Evolutionary conservation across 208 protist genomes (phyloP).

Genomic region (Trypanosoma cruzi): DNA sequence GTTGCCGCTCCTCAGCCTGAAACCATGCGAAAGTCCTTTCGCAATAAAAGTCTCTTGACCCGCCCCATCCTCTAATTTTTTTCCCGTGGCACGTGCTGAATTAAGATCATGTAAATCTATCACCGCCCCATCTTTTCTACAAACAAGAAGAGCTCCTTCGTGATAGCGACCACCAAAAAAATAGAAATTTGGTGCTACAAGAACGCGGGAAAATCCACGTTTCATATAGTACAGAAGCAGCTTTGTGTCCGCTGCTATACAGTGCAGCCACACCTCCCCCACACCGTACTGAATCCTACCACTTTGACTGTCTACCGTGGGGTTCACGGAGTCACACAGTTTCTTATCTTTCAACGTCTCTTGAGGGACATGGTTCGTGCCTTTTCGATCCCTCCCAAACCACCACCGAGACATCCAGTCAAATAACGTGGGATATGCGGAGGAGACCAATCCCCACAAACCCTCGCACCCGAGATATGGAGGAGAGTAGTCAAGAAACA

Average conservation of each 20-base stretch:
- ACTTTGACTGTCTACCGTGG: neutral
- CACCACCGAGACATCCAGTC: neutral
- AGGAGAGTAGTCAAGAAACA: conserved; percentile 60
- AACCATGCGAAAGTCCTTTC: neutral
- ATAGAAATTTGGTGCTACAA: conserved; percentile 53
- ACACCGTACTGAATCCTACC: conserved; percentile 36
- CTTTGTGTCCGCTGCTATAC: conserved; percentile 42
- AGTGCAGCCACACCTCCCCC: conserved; percentile 80
- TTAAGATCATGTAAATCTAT: neutral
- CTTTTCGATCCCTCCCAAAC: neutral
- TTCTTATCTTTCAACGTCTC: neutral
- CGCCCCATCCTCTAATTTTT: neutral
- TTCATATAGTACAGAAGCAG: conserved; percentile 56
- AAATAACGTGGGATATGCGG: no score
- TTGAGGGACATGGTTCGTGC: neutral
- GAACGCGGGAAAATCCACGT: conserved; percentile 49
- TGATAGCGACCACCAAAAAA: conserved; percentile 31
- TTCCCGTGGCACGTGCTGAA: neutral
- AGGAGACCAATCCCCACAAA: neutral
- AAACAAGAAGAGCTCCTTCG: conserved; percentile 29
- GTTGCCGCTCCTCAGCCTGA: neutral
- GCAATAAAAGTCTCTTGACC: neutral
- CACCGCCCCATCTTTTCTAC: neutral
- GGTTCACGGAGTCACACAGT: neutral
- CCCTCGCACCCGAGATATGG: neutral